Evolutionary conservation across 116 monocot genomes (phyloP).

Genomic region (Dioscorea cayenensis): DNA sequence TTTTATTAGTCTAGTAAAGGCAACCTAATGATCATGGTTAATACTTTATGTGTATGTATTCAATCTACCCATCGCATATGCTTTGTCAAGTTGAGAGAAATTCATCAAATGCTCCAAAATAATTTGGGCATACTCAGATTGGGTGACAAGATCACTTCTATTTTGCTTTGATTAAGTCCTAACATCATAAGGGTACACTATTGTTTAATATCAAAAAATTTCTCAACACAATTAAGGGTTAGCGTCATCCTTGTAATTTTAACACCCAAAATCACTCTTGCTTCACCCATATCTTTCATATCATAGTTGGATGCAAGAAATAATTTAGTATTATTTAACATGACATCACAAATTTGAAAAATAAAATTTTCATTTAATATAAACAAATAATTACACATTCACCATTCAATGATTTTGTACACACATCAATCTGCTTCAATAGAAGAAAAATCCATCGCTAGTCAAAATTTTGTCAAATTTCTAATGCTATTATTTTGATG

Average conservation of each 20-base stretch:
- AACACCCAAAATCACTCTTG: background rate
- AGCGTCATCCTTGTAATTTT: background rate
- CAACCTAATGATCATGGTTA: background rate
- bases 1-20: background rate
- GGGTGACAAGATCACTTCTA: background rate
- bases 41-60: slow-evolving; percentile 2
- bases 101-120: slow-evolving; percentile 3
- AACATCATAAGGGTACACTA: background rate
- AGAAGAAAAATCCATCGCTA: background rate
- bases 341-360: background rate
- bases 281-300: slow-evolving; percentile 1
- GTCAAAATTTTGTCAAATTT: slow-evolving; percentile 3
- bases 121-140: slow-evolving; percentile 2
- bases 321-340: background rate
- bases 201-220: background rate
- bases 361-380: slow-evolving; percentile 1
- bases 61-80: background rate
- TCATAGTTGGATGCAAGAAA: no score
- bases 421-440: slow-evolving; percentile 3
- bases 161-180: background rate
- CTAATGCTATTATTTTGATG: background rate
- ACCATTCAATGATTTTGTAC: no score
- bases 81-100: no score
- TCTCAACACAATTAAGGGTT: background rate
- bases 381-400: slow-evolving; percentile 5